These are phyloP conservation scores for Flammula alnicola DNA, from an alignment of 1,284 basidiomycete genomes.

Conservation along the genomic window DNA sequence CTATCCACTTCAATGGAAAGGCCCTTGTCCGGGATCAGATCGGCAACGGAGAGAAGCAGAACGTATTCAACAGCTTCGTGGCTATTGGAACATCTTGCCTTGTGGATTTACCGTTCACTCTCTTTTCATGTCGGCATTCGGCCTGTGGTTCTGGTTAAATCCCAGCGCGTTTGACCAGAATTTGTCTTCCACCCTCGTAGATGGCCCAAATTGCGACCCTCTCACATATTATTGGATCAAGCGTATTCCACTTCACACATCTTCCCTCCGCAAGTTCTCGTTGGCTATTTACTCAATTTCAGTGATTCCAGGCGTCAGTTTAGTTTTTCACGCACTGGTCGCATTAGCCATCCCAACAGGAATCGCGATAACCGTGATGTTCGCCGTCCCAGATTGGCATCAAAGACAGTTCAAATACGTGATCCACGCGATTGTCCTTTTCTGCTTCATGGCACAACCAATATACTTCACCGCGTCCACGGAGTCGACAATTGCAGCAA, in stretches of 20 bases:
- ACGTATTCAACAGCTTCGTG: background rate
- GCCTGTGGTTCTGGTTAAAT: background rate
- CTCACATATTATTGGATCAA: background rate
- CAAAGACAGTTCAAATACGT: background rate
- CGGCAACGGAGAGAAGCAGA: background rate
- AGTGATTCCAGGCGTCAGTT: background rate
- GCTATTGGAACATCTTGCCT: background rate
- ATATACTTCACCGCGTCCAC: conserved; percentile 1
- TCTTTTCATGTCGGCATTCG: background rate
- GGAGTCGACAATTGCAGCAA: background rate
- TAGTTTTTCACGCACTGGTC: background rate
- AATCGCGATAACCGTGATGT: background rate
- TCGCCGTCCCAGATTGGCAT: background rate
- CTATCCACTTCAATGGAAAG: background rate
- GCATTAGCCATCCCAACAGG: background rate
- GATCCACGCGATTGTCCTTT: background rate
- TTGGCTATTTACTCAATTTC: background rate
- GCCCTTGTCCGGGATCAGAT: background rate
- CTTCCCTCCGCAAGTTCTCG: background rate
- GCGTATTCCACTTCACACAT: background rate
- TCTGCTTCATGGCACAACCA: background rate
- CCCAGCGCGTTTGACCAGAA: background rate
- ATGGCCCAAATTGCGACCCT: no score
- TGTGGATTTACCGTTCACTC: background rate
- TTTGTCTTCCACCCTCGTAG: no score